Base-by-base conservation (phyloP, 2,329 filamentous ascomycete genomes). In the Cryphonectria naterciae region DNA sequence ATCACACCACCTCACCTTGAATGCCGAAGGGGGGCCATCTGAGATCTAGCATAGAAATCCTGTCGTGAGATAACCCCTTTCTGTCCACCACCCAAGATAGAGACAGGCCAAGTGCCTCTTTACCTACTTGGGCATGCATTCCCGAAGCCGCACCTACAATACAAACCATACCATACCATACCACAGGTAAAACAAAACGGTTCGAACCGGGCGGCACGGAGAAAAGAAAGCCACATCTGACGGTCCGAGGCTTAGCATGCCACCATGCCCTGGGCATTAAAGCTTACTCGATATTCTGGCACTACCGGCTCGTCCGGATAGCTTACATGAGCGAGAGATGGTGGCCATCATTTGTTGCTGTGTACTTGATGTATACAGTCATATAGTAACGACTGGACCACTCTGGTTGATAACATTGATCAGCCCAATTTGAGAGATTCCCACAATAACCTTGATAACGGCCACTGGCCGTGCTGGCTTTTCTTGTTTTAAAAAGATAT, bases 101-200 rank as follows among this genome's bases (percentile, higher is more conserved):
- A 56, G 49, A 56, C 13, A 56, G 52, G 17, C 35, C 54, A 32
- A 28, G 25, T 58, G 54, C 54, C n/a, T 49, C 52, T 32, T 58
- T 46, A 28, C 61, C 61, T 64, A 25, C 35, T 64, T 32, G 61
- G 61, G 61, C 39, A 64, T 64, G 61, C 25, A 39, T 39, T 64
- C n/a, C 61, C 61, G 61, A 64, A 43, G 61, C 37, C 61, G 39
- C 37, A 43, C 8, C n/a, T 28, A 41, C 37, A 28, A 8, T 39
- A n/a, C 58, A 62, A 3, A 39, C 25, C 43, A 22, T 22, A 32
- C 54, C 35, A 32, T 32, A 32, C 28, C 54, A 35, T 35, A 37
- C 37, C 28, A 32, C 56, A 60, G 6, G 25, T 37, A 62, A 32
- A 39, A 37, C 32, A 32, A 17, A 60, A 22, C 11, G 35, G 11